Evolutionary conservation across 306 rosid species (phyloP).

Genomic region (Acacia crassicarpa): DNA sequence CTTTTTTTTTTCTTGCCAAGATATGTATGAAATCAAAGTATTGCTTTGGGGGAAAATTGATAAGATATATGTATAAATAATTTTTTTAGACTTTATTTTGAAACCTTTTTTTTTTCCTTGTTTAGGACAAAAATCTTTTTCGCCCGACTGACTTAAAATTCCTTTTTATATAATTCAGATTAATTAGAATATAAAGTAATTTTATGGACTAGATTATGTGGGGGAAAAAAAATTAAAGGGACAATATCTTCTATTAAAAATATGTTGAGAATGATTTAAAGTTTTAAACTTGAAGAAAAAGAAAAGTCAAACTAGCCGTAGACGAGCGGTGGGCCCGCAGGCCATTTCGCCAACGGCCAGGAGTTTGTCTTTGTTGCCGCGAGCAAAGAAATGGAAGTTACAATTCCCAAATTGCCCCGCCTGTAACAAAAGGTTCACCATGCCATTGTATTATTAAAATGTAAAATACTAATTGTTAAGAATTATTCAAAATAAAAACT

Average conservation of each 20-base stretch:
- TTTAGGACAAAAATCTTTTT: neutral
- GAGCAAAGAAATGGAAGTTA: neutral
- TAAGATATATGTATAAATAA: no score
- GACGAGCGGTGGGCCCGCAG: neutral
- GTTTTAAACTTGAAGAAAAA: neutral
- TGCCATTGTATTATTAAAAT: neutral
- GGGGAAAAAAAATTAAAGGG: no score
- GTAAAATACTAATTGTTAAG: neutral
- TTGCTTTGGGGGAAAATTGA: no score
- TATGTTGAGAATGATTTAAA: neutral
- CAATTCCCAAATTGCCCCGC: slow-evolving; percentile 1
- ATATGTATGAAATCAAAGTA: no score
- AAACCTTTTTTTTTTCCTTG: neutral
- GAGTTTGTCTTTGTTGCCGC: neutral
- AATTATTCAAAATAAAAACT: no score
- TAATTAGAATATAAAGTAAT: no score
- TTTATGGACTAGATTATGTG: neutral
- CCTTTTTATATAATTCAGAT: neutral
- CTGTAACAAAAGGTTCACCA: neutral
- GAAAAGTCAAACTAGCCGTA: neutral
- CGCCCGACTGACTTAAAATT: neutral
- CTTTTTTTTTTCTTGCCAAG: no score
- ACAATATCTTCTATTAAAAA: neutral
- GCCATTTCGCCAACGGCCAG: neutral
- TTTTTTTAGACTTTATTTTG: no score